These are phyloP conservation scores for Cutaneotrichosporon spelunceum DNA, from an alignment of 1,284 basidiomycete genomes.

Conservation along the genomic window DNA sequence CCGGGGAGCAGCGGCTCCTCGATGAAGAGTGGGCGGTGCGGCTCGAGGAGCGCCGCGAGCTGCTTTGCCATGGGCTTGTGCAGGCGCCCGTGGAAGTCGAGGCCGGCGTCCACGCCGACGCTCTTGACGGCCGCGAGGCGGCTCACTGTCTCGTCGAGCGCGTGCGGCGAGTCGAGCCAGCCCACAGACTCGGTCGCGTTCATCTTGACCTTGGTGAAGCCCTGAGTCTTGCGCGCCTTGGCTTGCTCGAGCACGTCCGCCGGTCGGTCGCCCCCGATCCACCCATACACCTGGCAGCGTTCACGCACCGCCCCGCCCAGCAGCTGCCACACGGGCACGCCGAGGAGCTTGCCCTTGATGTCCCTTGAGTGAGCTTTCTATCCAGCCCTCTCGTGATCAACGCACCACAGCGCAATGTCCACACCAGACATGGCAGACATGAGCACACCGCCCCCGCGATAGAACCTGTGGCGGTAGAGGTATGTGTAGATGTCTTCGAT, in stretches of 20 bases:
- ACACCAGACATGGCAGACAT: constrained; percentile 60
- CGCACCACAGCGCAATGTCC: constrained; percentile 57
- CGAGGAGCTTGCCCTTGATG: constrained; percentile 73
- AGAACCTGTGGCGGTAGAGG: constrained; percentile 66
- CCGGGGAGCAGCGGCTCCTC: constrained; percentile 67
- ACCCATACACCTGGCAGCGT: constrained; percentile 49
- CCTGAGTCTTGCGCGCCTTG: constrained; percentile 62
- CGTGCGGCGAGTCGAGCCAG: constrained; percentile 56
- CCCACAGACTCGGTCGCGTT: constrained; percentile 55
- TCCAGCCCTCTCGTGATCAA: neutral
- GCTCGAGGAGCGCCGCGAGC: constrained; percentile 64
- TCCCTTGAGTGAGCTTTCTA: constrained; percentile 56
- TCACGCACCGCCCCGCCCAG: constrained; percentile 65
- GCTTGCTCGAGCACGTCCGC: constrained; percentile 63
- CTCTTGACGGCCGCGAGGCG: constrained; percentile 64
- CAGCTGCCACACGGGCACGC: constrained; percentile 70
- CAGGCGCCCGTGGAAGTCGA: constrained; percentile 57
- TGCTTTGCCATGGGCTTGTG: constrained; percentile 77
- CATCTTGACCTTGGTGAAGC: constrained; percentile 71
- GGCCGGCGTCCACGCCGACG: constrained; percentile 63
- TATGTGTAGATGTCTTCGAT: constrained; percentile 62
- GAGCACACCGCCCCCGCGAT: constrained; percentile 66
- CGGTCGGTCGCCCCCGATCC: constrained; percentile 61
- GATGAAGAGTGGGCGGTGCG: constrained; percentile 66
- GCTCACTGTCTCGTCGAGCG: constrained; percentile 60